Conservation (phyloP, 1,284 basidiomycete species). For the Melampsora americana region DNA sequence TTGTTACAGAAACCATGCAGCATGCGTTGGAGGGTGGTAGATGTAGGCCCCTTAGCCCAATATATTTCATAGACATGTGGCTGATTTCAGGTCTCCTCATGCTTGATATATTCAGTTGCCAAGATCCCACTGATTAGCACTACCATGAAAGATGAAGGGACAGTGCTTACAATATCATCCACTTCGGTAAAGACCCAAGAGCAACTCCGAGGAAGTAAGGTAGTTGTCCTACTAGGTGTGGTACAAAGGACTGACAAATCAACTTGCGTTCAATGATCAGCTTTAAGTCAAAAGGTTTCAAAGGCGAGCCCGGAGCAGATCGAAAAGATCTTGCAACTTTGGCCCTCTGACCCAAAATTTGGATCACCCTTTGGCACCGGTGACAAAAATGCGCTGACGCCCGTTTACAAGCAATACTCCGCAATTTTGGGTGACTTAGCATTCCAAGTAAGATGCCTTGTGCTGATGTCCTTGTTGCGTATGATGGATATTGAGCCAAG, state of each 20-base stretch:
- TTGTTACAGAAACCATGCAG: slow-evolving; percentile 20
- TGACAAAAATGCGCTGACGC: slow-evolving; percentile 21
- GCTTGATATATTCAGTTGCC: slow-evolving; percentile 17
- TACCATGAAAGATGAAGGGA: slow-evolving; percentile 28
- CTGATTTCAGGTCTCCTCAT: not conserved
- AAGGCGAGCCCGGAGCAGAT: slow-evolving; percentile 10
- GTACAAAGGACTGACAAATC: too few species aligned
- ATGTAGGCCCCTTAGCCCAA: slow-evolving; percentile 3
- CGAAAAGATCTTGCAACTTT: slow-evolving; percentile 28
- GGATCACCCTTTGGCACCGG: slow-evolving; percentile 36
- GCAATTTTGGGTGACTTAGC: slow-evolving; percentile 31
- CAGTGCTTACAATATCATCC: slow-evolving; percentile 23
- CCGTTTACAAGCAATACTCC: slow-evolving; percentile 37
- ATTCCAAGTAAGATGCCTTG: slow-evolving; percentile 20
- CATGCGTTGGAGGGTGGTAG: slow-evolving; percentile 18
- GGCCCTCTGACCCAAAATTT: slow-evolving; percentile 23
- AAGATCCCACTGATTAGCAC: slow-evolving; percentile 22
- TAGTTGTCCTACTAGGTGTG: too few species aligned
- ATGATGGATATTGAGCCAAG: not conserved
- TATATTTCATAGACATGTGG: not conserved
- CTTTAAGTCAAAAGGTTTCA: slow-evolving; percentile 12
- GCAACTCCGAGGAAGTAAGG: slow-evolving; percentile 22
- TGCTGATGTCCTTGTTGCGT: not conserved
- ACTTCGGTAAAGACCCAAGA: slow-evolving; percentile 18
- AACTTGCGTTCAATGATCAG: not conserved